Evolutionary conservation across 768 basidiomycete species (phyloP).

Genomic region (Boletus pseudo-olivaceus): DNA sequence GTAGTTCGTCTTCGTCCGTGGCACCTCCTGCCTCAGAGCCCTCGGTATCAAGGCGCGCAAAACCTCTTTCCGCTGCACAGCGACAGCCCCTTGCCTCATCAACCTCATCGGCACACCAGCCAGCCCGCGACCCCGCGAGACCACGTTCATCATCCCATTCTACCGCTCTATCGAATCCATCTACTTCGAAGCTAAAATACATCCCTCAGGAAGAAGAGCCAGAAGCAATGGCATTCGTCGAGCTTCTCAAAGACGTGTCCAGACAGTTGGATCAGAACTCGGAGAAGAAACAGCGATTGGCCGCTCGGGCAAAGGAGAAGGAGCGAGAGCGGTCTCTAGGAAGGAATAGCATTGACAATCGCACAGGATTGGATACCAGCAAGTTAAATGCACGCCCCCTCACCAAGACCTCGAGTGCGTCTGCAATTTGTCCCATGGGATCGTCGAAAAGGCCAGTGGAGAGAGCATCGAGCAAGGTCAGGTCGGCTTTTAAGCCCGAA

Average conservation of each 20-base stretch:
- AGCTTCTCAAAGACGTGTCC: constrained; percentile 24
- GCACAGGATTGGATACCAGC: neutral
- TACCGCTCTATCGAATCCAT: neutral
- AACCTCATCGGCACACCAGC: constrained; percentile 15
- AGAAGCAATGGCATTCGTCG: constrained; percentile 21
- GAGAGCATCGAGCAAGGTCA: neutral
- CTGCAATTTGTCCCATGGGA: neutral
- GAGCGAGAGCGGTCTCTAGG: constrained; percentile 2
- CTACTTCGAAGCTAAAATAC: neutral
- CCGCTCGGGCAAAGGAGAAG: constrained; percentile 11
- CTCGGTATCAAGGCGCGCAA: constrained; percentile 1
- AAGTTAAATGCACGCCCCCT: constrained; percentile 3
- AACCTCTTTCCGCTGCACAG: constrained; percentile 5
- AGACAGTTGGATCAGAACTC: constrained; percentile 26
- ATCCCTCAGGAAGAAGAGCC: constrained; percentile 18
- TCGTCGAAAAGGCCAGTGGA: neutral
- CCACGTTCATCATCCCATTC: constrained; percentile 22
- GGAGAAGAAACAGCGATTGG: constrained; percentile 22
- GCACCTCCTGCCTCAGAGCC: constrained; percentile 2
- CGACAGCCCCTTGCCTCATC: constrained; percentile 21
- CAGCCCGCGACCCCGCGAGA: constrained; percentile 3
- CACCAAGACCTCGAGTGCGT: constrained; percentile 17
- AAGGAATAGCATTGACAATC: neutral
- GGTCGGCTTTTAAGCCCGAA: neutral
- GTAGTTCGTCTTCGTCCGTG: constrained; percentile 1